Evolutionary conservation across 2,329 filamentous ascomycete genomes (phyloP), one percentile per base, ranked within the genome.

Genomic region (Epichloe coenophiala): DNA sequence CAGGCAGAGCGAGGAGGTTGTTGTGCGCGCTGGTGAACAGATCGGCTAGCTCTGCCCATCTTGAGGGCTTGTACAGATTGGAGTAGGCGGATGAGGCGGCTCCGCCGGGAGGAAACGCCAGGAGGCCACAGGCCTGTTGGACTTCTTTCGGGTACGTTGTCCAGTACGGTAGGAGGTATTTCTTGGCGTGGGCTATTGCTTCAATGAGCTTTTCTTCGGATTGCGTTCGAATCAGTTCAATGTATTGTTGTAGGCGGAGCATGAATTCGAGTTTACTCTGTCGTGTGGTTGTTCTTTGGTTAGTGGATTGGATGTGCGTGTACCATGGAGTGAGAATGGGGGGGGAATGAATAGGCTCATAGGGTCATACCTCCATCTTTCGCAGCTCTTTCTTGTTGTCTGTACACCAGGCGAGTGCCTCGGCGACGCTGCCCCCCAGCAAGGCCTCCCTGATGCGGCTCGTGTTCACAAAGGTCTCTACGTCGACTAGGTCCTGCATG

Each of bases 331-430:
- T 33, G 23, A n/a, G 33, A 1, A 37, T 12, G 36, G 35, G 11
- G 11, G 5, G 23, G 23, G 23, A 7, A 7, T n/a, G 36, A n/a
- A 37, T n/a, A n/a, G 12, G 12, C 12, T n/a, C 36, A 13, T 5
- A 2, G 5, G 36, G 12, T n/a, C 79, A 55, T 65, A 87, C 86
- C 65, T 87, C 84, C 68, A 87, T 84, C 73, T 93, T 95, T 62
- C 89, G 86, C 53, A 98, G 70, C 55, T 90, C 86, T 60, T 91
- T 90, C 67, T 94, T 93, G 67, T 96, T 95, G 61, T 97, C 91
- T 15, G 76, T 80, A 65, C 93, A 96, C 93, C 93, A 98, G 12
- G 81, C 78, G 50, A 98, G 68, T 21, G 89, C 90, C 59, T 94
- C 86, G 37, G 76, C 75, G 4, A 91, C 85, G 58, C 81, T 86